A percentile compares a stretch with the other conserved stretches of the same genome.
phyloP scores from a whole-genome alignment of 306 rosid genomes.

The Hylodesmum podocarpum region DNA sequence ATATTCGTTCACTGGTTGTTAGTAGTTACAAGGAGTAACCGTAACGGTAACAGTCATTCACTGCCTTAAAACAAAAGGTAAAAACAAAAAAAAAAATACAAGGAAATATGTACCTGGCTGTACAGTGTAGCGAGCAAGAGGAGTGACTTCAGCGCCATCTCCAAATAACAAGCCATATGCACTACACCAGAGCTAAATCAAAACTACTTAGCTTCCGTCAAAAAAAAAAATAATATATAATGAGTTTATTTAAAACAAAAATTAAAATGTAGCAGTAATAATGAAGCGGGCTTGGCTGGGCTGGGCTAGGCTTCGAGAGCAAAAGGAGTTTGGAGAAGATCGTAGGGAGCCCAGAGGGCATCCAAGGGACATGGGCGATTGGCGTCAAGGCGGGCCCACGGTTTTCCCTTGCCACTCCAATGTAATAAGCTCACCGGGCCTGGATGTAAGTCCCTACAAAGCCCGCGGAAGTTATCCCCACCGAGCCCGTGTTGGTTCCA shows the following conservation, averaged over 20 bases:
- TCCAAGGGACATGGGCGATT: slow-evolving; percentile 87
- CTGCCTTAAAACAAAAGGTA: not conserved
- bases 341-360: slow-evolving; percentile 93
- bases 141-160: slow-evolving; percentile 51
- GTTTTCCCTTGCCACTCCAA: slow-evolving; percentile 99
- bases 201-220: slow-evolving; percentile 8
- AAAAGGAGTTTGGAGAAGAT: slow-evolving; percentile 63
- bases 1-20: not conserved
- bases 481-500: slow-evolving; percentile 99
- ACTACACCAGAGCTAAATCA: not conserved
- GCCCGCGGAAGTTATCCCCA: slow-evolving; percentile 85
- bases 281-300: slow-evolving; percentile 32
- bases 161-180: not conserved
- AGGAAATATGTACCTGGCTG: not conserved
- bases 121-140: slow-evolving; percentile 8
- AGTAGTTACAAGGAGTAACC: not conserved
- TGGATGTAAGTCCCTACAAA: slow-evolving; percentile 77
- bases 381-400: slow-evolving; percentile 88
- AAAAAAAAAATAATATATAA: not conserved
- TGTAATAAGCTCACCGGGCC: slow-evolving; percentile 92
- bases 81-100: not conserved
- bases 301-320: slow-evolving; percentile 57
- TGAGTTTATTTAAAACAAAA: not conserved
- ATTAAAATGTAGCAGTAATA: not conserved
- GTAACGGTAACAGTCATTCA: not conserved